Conservation (phyloP, 495 filamentous ascomycete species). For the Penicillium longicatenatum region DNA sequence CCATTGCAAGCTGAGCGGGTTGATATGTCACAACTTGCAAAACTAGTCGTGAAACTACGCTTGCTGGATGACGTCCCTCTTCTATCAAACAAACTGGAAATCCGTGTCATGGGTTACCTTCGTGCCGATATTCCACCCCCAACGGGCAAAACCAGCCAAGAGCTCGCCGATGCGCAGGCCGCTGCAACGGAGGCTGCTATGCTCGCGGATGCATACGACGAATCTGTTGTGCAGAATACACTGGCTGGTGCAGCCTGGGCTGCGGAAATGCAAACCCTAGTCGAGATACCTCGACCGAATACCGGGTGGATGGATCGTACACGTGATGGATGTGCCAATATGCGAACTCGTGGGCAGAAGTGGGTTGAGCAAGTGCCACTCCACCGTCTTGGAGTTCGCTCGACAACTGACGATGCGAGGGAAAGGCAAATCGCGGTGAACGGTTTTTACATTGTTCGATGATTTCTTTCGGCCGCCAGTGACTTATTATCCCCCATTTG, state of each 20-base stretch:
- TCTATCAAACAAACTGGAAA: constrained; percentile 41
- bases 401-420: constrained; percentile 44
- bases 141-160: constrained; percentile 23
- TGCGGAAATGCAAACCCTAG: constrained; percentile 28
- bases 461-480: background rate
- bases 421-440: constrained; percentile 43
- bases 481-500: background rate
- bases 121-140: constrained; percentile 32
- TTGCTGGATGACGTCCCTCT: constrained; percentile 45
- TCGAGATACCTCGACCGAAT: constrained; percentile 26
- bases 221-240: constrained; percentile 47
- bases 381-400: constrained; percentile 57
- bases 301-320: constrained; percentile 33
- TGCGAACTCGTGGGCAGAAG: constrained; percentile 45
- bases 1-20: constrained; percentile 39
- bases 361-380: constrained; percentile 56
- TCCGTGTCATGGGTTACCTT: constrained; percentile 57
- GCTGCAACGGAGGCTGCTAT: constrained; percentile 41
- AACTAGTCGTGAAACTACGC: constrained; percentile 45
- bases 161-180: constrained; percentile 32
- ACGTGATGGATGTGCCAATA: constrained; percentile 39
- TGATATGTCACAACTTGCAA: constrained; percentile 43
- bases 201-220: constrained; percentile 50
- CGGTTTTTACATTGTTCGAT: constrained; percentile 46
- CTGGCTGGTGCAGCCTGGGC: constrained; percentile 58